These are phyloP conservation scores for Huntiella omanensis DNA, from an alignment of 2,329 filamentous ascomycete genomes.

Conservation along the genomic window DNA sequence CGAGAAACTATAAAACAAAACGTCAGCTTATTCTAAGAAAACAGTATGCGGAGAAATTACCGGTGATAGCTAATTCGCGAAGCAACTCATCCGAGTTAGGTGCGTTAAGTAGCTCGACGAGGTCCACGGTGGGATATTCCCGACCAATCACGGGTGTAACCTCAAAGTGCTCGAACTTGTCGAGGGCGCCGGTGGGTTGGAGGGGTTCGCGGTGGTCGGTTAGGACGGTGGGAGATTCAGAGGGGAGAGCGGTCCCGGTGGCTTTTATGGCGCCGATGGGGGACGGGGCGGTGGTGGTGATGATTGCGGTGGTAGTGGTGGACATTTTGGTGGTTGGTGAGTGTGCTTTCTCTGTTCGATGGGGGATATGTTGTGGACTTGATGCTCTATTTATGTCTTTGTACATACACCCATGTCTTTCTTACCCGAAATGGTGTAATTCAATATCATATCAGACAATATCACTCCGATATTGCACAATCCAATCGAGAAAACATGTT, in stretches of 20 bases:
- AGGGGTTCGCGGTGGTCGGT: slow-evolving; percentile 20
- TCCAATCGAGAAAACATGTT: too few relatives aligned
- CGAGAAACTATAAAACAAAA: slow-evolving; percentile 34
- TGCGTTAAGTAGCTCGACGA: slow-evolving; percentile 41
- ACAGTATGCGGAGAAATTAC: slow-evolving; percentile 21
- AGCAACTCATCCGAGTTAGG: slow-evolving; percentile 44
- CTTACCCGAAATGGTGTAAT: too few relatives aligned
- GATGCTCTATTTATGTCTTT: too few relatives aligned
- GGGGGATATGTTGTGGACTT: too few relatives aligned
- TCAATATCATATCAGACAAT: too few relatives aligned
- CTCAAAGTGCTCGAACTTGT: slow-evolving; percentile 35
- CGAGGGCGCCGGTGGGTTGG: slow-evolving; percentile 30
- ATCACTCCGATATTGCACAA: too few relatives aligned
- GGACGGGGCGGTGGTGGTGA: not conserved
- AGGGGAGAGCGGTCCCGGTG: not conserved
- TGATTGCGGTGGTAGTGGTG: not conserved
- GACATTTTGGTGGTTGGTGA: not conserved
- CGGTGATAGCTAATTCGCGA: slow-evolving; percentile 47
- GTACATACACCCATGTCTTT: too few relatives aligned
- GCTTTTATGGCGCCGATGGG: not conserved
- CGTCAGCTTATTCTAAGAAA: not conserved
- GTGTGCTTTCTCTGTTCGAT: too few relatives aligned
- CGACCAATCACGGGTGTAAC: slow-evolving; percentile 42
- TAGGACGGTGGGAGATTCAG: not conserved
- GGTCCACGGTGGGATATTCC: slow-evolving; percentile 38